Conservation (phyloP, 345 rosid species). For the Draba incana region DNA sequence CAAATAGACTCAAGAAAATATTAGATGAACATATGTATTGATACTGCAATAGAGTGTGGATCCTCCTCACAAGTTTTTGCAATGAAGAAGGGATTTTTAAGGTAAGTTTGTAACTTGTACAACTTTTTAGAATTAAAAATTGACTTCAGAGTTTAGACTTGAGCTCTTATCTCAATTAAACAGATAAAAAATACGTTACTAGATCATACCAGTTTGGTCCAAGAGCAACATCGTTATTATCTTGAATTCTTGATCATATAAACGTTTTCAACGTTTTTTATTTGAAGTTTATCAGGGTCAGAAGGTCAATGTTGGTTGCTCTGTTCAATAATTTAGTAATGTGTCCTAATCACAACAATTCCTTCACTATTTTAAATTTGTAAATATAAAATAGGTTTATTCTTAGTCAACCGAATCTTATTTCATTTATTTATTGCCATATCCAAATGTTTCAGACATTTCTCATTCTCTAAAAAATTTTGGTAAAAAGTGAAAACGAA, state of each 20-base stretch:
- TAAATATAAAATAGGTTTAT: not conserved
- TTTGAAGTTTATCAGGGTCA: slow-evolving; percentile 12
- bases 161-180: not conserved
- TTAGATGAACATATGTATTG: not conserved
- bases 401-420: not conserved
- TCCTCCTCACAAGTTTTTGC: not conserved
- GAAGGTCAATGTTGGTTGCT: slow-evolving; percentile 26
- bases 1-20: not conserved
- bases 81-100: not conserved
- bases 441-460: not conserved
- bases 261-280: slow-evolving; percentile 17
- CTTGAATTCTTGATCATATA: not conserved
- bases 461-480: too few relatives aligned
- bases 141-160: slow-evolving; percentile 5
- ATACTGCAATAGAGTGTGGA: not conserved
- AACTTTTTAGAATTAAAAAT: not conserved
- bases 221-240: slow-evolving; percentile 18
- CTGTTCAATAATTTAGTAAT: slow-evolving; percentile 8
- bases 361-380: not conserved
- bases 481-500: not conserved
- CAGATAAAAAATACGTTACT: not conserved
- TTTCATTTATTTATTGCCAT: not conserved
- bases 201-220: slow-evolving; percentile 13
- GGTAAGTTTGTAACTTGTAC: not conserved
- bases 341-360: slow-evolving; percentile 27